Evolutionary conservation across 805 yeast genomes (phyloP).

Genomic region (Wickerhamomyces subpelliculosus): DNA sequence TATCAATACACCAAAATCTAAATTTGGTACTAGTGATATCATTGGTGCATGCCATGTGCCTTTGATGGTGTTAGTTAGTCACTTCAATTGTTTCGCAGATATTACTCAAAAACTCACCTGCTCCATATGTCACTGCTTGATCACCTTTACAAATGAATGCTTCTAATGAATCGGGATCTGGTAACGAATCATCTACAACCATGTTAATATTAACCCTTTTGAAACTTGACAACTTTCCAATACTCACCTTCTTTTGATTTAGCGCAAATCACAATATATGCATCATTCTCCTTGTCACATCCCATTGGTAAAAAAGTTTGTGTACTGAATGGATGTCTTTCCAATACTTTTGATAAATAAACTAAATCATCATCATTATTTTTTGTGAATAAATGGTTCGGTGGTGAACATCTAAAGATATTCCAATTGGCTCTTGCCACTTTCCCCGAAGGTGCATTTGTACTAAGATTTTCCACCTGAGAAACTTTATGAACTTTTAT

Average conservation of each 20-base stretch:
- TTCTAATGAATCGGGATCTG: constrained; percentile 50
- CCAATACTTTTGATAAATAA: constrained; percentile 52
- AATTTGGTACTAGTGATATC: constrained; percentile 65
- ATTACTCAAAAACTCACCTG: constrained; percentile 22
- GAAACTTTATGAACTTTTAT: constrained; percentile 68
- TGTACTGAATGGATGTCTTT: constrained; percentile 82
- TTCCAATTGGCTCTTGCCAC: constrained; percentile 68
- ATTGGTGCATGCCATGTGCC: constrained; percentile 96
- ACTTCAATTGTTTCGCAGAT: background rate
- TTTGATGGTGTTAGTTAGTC: constrained; percentile 4
- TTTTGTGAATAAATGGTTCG: constrained; percentile 41
- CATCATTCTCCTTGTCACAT: constrained; percentile 38
- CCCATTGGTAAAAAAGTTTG: constrained; percentile 96
- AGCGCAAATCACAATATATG: constrained; percentile 82
- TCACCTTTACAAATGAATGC: constrained; percentile 78
- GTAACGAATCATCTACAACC: constrained; percentile 32
- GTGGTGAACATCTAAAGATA: constrained; percentile 76
- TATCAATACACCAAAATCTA: constrained; percentile 85
- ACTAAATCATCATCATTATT: constrained; percentile 6
- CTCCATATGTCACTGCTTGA: constrained; percentile 86
- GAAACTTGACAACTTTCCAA: constrained; percentile 24
- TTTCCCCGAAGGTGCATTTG: constrained; percentile 36
- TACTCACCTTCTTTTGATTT: constrained; percentile 17
- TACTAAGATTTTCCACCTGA: constrained; percentile 50
- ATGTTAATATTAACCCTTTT: constrained; percentile 32